A percentile compares a stretch with the other conserved stretches of the same genome.
phyloP scores from a whole-genome alignment of 2,329 filamentous ascomycete genomes.

The Setomelanomma holmii region DNA sequence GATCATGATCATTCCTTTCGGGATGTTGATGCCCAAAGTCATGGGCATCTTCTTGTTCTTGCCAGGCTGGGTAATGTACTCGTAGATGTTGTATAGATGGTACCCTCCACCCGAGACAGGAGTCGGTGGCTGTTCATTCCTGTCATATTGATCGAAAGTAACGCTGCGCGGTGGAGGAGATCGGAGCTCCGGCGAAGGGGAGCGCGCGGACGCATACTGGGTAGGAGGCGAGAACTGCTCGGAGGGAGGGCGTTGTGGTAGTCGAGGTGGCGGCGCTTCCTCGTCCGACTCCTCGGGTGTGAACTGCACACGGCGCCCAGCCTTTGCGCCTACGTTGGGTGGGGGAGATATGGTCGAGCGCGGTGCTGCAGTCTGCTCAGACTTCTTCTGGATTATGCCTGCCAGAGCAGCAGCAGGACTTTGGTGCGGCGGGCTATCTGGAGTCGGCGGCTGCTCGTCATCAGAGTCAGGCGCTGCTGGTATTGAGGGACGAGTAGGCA shows the following conservation, averaged over 20 bases:
- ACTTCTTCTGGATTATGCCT: slow-evolving; percentile 58
- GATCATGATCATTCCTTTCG: slow-evolving; percentile 87
- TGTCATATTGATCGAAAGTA: slow-evolving; percentile 53
- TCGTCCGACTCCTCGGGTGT: slow-evolving; percentile 74
- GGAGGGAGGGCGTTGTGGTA: slow-evolving; percentile 69
- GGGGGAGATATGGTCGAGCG: slow-evolving; percentile 55
- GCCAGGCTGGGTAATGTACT: slow-evolving; percentile 96
- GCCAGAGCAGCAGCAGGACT: slow-evolving; percentile 68
- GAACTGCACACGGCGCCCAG: slow-evolving; percentile 60
- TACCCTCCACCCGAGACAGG: slow-evolving; percentile 75
- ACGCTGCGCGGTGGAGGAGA: slow-evolving; percentile 49
- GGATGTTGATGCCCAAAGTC: slow-evolving; percentile 91
- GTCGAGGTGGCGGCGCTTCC: slow-evolving; percentile 63
- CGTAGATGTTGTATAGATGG: slow-evolving; percentile 95
- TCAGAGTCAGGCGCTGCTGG: slow-evolving; percentile 53
- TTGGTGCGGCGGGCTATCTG: slow-evolving; percentile 54
- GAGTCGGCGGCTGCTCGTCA: slow-evolving; percentile 53
- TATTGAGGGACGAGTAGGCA: slow-evolving; percentile 50
- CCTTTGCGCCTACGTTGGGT: slow-evolving; percentile 57
- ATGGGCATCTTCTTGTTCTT: slow-evolving; percentile 98
- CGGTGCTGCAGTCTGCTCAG: slow-evolving; percentile 44
- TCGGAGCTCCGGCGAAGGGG: slow-evolving; percentile 44
- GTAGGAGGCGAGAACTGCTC: slow-evolving; percentile 58
- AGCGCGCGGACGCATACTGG: slow-evolving; percentile 50
- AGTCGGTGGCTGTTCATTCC: slow-evolving; percentile 49